Conservation (phyloP, 2,329 filamentous ascomycete species). For the Monosporascus sp. region DNA sequence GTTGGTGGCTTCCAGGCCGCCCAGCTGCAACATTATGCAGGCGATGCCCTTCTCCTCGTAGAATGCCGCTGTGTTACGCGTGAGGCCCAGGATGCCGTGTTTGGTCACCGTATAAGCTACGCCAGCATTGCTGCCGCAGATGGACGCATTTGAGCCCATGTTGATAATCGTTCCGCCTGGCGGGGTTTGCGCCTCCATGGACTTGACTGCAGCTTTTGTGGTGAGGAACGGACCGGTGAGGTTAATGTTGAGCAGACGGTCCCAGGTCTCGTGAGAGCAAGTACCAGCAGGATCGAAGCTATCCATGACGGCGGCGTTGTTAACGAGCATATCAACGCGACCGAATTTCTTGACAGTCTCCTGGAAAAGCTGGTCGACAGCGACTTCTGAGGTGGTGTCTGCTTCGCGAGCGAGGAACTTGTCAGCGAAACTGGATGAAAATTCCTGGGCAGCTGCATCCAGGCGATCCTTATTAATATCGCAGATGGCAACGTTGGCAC, state of each 20-base stretch:
- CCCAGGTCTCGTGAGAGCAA: slow-evolving; percentile 41
- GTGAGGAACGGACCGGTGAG: slow-evolving; percentile 13
- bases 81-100: slow-evolving; percentile 47
- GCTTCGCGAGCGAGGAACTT: background rate
- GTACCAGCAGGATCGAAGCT: slow-evolving; percentile 40
- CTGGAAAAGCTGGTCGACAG: slow-evolving; percentile 10
- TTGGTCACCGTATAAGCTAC: slow-evolving; percentile 42
- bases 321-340: slow-evolving; percentile 10
- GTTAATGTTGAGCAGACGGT: slow-evolving; percentile 43
- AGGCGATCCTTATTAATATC: background rate
- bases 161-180: slow-evolving; percentile 19
- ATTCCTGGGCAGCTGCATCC: background rate
- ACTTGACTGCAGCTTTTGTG: slow-evolving; percentile 35
- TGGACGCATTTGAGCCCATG: slow-evolving; percentile 12
- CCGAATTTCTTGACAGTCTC: slow-evolving; percentile 10
- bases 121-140: slow-evolving; percentile 23
- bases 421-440: background rate
- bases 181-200: slow-evolving; percentile 36
- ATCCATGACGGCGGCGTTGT: slow-evolving; percentile 13
- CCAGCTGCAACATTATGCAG: slow-evolving; percentile 43
- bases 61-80: slow-evolving; percentile 51
- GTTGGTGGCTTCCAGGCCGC: slow-evolving; percentile 47
- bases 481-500: background rate
- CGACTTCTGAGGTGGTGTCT: slow-evolving; percentile 1
- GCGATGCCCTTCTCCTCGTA: slow-evolving; percentile 49